phyloP scores from a whole-genome alignment of 495 filamentous ascomycete species.

The Hyaloscypha hepaticicola region DNA sequence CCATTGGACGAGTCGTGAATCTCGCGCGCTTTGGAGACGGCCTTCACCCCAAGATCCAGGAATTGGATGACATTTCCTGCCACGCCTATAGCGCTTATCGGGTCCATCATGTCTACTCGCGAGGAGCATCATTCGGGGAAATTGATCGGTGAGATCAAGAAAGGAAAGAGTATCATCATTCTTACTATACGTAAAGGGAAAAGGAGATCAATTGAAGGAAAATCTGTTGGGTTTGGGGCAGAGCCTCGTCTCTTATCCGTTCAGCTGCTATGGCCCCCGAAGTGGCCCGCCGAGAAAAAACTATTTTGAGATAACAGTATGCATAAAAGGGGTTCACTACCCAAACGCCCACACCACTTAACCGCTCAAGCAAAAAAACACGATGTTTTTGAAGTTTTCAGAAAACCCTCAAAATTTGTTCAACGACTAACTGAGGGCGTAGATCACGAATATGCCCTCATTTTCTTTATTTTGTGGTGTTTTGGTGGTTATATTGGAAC shows the following conservation, averaged over 20 bases:
- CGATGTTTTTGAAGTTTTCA: too few species aligned
- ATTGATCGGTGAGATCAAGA: constrained; percentile 7
- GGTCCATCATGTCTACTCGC: constrained; percentile 1
- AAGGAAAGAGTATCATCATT: background rate
- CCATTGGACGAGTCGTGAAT: constrained; percentile 9
- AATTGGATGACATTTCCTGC: constrained; percentile 9
- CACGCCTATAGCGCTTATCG: constrained; percentile 3
- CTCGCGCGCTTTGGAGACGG: constrained; percentile 12
- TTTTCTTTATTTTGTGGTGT: too few species aligned
- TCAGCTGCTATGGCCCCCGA: too few species aligned
- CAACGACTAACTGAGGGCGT: too few species aligned
- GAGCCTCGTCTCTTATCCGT: background rate
- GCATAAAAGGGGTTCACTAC: too few species aligned
- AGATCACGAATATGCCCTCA: too few species aligned
- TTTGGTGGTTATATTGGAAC: too few species aligned
- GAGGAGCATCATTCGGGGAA: constrained; percentile 4
- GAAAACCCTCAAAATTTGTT: too few species aligned
- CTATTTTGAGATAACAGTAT: too few species aligned
- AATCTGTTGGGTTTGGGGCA: constrained; percentile 1
- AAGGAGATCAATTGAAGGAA: constrained; percentile 5
- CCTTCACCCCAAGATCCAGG: constrained; percentile 9
- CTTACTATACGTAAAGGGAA: background rate
- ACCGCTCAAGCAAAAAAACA: too few species aligned
- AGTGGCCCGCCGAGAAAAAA: too few species aligned
- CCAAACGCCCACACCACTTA: too few species aligned